phyloP scores from a whole-genome alignment of 1,284 basidiomycete genomes.

The Puccinia brachypodii region DNA sequence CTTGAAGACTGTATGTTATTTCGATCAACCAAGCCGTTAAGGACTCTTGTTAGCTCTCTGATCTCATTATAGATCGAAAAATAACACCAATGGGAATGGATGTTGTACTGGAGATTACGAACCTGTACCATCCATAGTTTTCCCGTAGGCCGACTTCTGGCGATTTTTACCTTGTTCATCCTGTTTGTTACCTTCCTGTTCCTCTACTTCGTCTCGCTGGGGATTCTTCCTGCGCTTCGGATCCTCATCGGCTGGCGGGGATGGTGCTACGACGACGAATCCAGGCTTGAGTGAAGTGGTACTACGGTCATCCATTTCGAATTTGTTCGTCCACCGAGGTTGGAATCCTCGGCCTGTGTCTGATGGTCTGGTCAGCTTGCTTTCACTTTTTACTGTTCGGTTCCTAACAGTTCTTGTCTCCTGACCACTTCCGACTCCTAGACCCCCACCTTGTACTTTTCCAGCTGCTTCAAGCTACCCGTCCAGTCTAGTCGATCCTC shows the following conservation, averaged over 20 bases:
- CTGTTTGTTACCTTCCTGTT: not conserved
- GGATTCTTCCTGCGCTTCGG: not conserved
- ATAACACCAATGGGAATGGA: too few relatives aligned
- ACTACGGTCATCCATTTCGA: not conserved
- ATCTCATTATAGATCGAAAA: not conserved
- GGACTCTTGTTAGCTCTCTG: not conserved
- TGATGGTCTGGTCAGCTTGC: not conserved
- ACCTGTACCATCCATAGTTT: slow-evolving; percentile 29
- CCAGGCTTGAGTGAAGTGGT: not conserved
- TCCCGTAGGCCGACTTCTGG: slow-evolving; percentile 15
- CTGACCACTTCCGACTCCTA: not conserved
- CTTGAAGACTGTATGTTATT: slow-evolving; percentile 69
- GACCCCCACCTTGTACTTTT: not conserved
- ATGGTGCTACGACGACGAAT: slow-evolving; percentile 1
- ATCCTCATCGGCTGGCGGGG: not conserved
- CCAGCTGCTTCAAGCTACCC: not conserved
- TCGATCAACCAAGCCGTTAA: not conserved
- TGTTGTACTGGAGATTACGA: not conserved
- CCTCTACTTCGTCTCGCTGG: not conserved
- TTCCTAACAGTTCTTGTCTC: not conserved
- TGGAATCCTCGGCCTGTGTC: not conserved
- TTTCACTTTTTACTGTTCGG: not conserved
- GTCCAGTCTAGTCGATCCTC: not conserved
- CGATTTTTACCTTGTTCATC: slow-evolving; percentile 19
- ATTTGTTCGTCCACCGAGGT: slow-evolving; percentile 2